phyloP scores from a whole-genome alignment of 352 stramenopile genomes.

The Globisporangium spinosum region DNA sequence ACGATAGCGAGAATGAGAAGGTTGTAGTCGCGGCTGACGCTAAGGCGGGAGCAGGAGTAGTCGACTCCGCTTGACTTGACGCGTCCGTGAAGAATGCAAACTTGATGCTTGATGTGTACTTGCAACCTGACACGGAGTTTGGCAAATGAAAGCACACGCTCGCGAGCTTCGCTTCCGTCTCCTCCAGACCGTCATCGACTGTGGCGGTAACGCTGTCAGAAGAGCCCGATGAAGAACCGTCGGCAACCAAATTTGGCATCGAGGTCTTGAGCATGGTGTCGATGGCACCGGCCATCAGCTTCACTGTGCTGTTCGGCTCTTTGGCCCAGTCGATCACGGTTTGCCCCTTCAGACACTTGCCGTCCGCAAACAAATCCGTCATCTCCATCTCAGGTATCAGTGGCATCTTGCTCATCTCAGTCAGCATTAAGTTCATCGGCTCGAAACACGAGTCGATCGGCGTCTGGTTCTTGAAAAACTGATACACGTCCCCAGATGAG shows the following conservation, averaged over 20 bases:
- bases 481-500: slow-evolving; percentile 21
- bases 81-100: slow-evolving; percentile 13
- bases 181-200: slow-evolving; percentile 13
- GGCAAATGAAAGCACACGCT: slow-evolving; percentile 16
- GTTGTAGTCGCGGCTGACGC: not conserved
- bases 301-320: slow-evolving; percentile 7
- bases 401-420: slow-evolving; percentile 28
- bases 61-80: slow-evolving; percentile 1
- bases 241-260: slow-evolving; percentile 1
- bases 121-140: slow-evolving; percentile 15
- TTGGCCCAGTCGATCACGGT: slow-evolving; percentile 12
- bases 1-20: not conserved
- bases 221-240: slow-evolving; percentile 1
- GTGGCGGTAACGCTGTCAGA: not conserved
- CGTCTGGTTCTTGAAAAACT: slow-evolving; percentile 28
- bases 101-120: slow-evolving; percentile 15
- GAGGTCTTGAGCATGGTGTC: slow-evolving; percentile 12
- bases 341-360: slow-evolving; percentile 18
- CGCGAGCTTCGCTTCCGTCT: slow-evolving; percentile 5
- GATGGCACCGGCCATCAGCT: slow-evolving; percentile 8
- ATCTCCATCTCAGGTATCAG: slow-evolving; percentile 19
- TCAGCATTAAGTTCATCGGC: slow-evolving; percentile 33
- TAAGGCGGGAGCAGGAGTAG: not conserved
- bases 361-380: slow-evolving; percentile 1
- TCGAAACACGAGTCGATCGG: slow-evolving; percentile 35